Percentiles rank a stretch among this genome's conserved stretches.
These are phyloP conservation scores for Saccharomycopsis amapae DNA, from an alignment of 805 yeast genomes.

Conservation along the genomic window DNA sequence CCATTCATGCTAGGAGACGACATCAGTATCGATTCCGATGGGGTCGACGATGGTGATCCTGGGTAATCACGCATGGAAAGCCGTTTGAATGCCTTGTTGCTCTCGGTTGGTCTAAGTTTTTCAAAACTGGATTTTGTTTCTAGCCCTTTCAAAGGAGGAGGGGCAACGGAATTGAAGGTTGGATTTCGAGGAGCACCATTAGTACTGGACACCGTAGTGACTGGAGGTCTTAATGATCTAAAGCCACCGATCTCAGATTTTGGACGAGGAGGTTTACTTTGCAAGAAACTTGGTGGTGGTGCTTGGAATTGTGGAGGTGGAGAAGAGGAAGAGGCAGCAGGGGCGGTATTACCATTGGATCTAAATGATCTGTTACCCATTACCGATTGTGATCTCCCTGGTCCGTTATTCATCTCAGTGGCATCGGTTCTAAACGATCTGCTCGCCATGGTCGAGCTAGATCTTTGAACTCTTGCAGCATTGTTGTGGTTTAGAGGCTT, in stretches of 20 bases:
- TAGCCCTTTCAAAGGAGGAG: slow-evolving; percentile 1
- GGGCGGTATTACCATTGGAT: neutral
- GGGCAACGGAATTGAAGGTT: neutral
- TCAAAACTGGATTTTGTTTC: slow-evolving; percentile 21
- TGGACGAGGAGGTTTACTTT: neutral
- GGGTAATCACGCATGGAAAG: slow-evolving; percentile 18
- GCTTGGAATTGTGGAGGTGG: neutral
- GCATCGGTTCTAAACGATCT: neutral
- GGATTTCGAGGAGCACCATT: no score
- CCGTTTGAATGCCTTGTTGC: slow-evolving; percentile 16
- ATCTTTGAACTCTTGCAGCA: neutral
- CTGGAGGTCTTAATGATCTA: neutral
- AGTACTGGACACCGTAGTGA: no score
- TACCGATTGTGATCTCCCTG: slow-evolving; percentile 6
- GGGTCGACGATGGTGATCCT: neutral
- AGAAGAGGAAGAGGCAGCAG: no score
- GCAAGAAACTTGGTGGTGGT: neutral
- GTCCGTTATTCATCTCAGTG: neutral
- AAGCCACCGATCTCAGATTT: neutral
- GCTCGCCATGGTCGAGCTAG: neutral
- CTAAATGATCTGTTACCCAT: slow-evolving; percentile 16
- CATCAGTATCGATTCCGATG: neutral
- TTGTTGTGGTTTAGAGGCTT: no score
- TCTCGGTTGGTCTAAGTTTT: slow-evolving; percentile 13
- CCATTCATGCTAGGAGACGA: slow-evolving; percentile 6